A percentile compares a stretch with the other conserved stretches of the same genome.
phyloP scores from a whole-genome alignment of 2,329 filamentous ascomycete genomes.

The Microsporum audouinii region DNA sequence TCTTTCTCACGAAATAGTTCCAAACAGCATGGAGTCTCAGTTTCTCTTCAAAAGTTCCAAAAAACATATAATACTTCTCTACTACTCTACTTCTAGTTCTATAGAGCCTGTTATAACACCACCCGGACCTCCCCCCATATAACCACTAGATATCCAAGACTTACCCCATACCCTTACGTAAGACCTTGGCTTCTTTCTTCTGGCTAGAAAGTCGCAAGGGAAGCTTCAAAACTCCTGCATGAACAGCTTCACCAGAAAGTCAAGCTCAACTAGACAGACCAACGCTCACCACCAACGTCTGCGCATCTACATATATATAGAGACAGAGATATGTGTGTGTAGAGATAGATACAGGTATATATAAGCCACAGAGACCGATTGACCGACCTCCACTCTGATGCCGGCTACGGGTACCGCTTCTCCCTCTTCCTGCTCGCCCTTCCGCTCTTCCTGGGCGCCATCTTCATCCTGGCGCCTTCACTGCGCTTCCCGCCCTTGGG shows the following conservation, averaged over 20 bases:
- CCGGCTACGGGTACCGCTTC: slow-evolving; percentile 3
- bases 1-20: neutral
- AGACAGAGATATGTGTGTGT: neutral
- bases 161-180: neutral
- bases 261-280: neutral
- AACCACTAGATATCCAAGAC: neutral
- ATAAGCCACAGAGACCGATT: neutral
- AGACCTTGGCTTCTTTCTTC: slow-evolving; percentile 15
- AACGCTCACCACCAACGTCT: neutral
- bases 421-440: slow-evolving; percentile 10
- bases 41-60: neutral
- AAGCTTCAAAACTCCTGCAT: too few species aligned
- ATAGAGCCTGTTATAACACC: neutral
- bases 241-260: too few species aligned
- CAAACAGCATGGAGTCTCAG: neutral
- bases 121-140: too few species aligned
- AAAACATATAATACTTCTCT: neutral
- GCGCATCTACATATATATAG: too few species aligned
- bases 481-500: slow-evolving; percentile 28
- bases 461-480: slow-evolving; percentile 39
- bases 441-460: slow-evolving; percentile 26
- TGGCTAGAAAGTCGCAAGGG: too few species aligned
- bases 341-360: neutral
- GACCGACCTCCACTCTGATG: slow-evolving; percentile 6
- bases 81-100: neutral